These are phyloP conservation scores for Ophiosphaerella korrae DNA, from an alignment of 2,329 filamentous ascomycete genomes.

Conservation along the genomic window DNA sequence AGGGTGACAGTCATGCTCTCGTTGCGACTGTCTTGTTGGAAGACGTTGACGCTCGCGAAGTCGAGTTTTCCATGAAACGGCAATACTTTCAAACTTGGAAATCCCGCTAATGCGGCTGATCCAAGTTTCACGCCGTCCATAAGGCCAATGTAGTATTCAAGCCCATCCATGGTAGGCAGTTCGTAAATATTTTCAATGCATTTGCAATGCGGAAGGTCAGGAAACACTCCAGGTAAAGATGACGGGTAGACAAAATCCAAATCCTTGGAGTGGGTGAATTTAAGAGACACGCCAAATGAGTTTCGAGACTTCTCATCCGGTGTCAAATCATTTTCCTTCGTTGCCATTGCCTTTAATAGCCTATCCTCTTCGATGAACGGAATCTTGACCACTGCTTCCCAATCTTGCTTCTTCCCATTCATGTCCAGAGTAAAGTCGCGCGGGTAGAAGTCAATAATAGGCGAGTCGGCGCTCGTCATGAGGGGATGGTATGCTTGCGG, in stretches of 20 bases:
- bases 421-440: conserved; percentile 97
- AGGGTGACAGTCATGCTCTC: conserved; percentile 95
- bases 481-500: conserved; percentile 84
- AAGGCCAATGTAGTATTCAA: conserved; percentile 83
- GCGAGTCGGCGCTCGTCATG: conserved; percentile 88
- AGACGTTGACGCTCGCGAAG: conserved; percentile 90
- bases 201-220: conserved; percentile 81
- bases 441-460: conserved; percentile 97
- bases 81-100: conserved; percentile 86
- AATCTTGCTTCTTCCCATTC: conserved; percentile 99
- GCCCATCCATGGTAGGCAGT: conserved; percentile 85
- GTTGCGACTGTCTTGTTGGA: conserved; percentile 93
- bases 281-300: conserved; percentile 87
- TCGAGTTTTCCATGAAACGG: conserved; percentile 81
- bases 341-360: conserved; percentile 81
- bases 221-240: conserved; percentile 86
- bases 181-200: conserved; percentile 98
- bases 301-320: conserved; percentile 82
- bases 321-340: conserved; percentile 78
- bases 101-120: conserved; percentile 83
- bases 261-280: conserved; percentile 84
- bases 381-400: conserved; percentile 99
- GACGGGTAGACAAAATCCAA: conserved; percentile 84
- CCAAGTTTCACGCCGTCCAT: conserved; percentile 85
- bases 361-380: conserved; percentile 96